Base-by-base conservation (phyloP, 306 rosid genomes). In the Psophocarpus tetragonolobus region DNA sequence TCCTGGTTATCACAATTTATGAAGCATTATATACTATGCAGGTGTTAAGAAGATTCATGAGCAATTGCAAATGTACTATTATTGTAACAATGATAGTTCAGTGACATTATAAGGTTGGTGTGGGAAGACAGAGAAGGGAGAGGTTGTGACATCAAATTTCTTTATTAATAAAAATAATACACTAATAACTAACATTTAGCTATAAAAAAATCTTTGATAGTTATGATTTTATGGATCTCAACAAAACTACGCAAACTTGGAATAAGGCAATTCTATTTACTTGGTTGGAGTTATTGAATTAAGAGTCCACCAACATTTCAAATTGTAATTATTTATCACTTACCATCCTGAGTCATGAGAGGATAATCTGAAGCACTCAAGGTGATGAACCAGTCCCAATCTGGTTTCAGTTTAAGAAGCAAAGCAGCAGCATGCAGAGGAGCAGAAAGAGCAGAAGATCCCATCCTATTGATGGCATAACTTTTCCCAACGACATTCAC, bases 321-420 rank as follows among this genome's bases (percentile, higher is more conserved):
- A 62, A 50, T 63, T 50, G 20, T n/a, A n/a, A n/a, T n/a, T n/a
- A n/a, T n/a, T n/a, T n/a, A n/a, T n/a, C 4, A 63, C 70, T 44
- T 87, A 91, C 97, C 94, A 79, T 91, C 97, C 48, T 89, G 97
- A 78, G 87, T 84, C 53, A 84, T 70, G 68, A 91, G 90, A 33
- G 97, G 94, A 84, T 91, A 89, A 48, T 91, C 92, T 50, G 91
- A 84, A 88, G 97, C 77, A 75, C 83, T 88, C 27, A 91, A 78
- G 1, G 90, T 68, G 73, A 92, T 78, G 77, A 92, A 90, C 97
- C 94, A 92, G 8, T 92, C 91, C 97, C 95, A 92, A 38, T 87
- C 88, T 42, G 53, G 18, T 38, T 77, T 87, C n/a, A 92, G 48
- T 85, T 74, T 92, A 58, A 92, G 88, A 81, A 90, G 91, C 88